Evolutionary conservation across 169 alveolate genomes (phyloP).

Genomic region (Plasmodium cynomolgi): DNA sequence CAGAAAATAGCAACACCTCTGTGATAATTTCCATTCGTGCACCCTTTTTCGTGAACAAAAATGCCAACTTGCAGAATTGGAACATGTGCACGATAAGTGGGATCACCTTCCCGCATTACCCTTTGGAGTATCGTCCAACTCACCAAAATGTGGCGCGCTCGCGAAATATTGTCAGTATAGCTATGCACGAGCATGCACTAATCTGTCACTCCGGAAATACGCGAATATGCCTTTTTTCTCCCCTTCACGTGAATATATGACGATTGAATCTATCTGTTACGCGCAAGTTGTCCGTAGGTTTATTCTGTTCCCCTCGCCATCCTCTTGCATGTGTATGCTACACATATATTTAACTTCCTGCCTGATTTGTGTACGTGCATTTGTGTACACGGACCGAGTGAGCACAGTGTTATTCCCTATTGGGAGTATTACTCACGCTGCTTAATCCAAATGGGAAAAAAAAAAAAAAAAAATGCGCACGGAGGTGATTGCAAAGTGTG

Average conservation of each 20-base stretch:
- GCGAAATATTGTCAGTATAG: background rate
- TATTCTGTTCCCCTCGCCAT: background rate
- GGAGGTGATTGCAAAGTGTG: background rate
- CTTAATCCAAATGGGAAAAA: background rate
- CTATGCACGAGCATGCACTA: conserved; percentile 67
- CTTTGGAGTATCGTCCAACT: background rate
- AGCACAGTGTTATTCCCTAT: background rate
- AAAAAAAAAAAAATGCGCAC: background rate
- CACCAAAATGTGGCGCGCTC: background rate
- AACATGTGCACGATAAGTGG: background rate
- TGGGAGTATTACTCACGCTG: background rate
- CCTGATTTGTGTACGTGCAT: background rate
- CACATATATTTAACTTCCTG: background rate
- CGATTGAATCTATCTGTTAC: background rate
- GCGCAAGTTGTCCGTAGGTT: background rate
- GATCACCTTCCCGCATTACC: background rate
- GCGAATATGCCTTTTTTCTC: background rate
- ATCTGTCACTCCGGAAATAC: background rate
- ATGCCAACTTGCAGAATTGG: background rate
- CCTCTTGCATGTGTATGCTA: background rate
- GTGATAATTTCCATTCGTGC: background rate
- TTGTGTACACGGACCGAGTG: background rate
- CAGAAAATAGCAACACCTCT: background rate
- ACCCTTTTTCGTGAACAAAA: background rate
- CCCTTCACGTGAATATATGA: background rate